A percentile compares a stretch with the other conserved stretches of the same genome.
Evolutionary conservation across 2,329 filamentous ascomycete species (phyloP).

Genomic region (Tolypocladium pustulatum): DNA sequence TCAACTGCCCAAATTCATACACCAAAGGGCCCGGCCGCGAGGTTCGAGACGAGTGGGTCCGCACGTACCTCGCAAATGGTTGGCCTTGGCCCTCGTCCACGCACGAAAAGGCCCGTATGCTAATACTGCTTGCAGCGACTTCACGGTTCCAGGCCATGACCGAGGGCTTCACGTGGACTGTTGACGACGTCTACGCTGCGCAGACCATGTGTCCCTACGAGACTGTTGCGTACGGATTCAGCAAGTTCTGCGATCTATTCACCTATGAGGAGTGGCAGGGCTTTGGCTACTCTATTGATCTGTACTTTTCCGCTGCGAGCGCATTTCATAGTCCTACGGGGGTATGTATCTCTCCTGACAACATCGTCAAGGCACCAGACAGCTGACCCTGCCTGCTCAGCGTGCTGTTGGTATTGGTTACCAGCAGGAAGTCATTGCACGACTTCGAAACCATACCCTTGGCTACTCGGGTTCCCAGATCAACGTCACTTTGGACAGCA

Average conservation of each 20-base stretch:
- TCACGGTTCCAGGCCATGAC: slow-evolving; percentile 46
- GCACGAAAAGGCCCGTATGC: neutral
- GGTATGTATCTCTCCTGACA: slow-evolving; percentile 20
- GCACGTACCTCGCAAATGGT: slow-evolving; percentile 54
- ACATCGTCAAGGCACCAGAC: neutral
- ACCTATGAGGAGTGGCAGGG: slow-evolving; percentile 64
- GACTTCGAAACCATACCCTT: slow-evolving; percentile 56
- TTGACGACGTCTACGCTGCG: slow-evolving; percentile 52
- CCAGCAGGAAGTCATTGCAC: slow-evolving; percentile 62
- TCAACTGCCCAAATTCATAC: slow-evolving; percentile 53
- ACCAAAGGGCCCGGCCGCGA: slow-evolving; percentile 39
- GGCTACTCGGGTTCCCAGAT: slow-evolving; percentile 48
- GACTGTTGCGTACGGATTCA: slow-evolving; percentile 66
- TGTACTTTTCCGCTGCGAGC: slow-evolving; percentile 50
- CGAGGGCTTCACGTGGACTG: slow-evolving; percentile 51
- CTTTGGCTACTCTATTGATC: slow-evolving; percentile 62
- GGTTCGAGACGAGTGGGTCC: slow-evolving; percentile 48
- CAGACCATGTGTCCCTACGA: slow-evolving; percentile 71
- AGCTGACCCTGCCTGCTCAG: slow-evolving; percentile 11
- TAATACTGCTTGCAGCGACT: slow-evolving; percentile 34
- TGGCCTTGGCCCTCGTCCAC: neutral
- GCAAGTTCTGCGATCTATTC: slow-evolving; percentile 63
- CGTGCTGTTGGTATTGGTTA: slow-evolving; percentile 65
- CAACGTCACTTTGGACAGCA: slow-evolving; percentile 62
- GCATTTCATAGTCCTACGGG: slow-evolving; percentile 56